Conservation (phyloP, 1,139 yeast genomes). For the Lodderomyces pseudojiufengensis region DNA sequence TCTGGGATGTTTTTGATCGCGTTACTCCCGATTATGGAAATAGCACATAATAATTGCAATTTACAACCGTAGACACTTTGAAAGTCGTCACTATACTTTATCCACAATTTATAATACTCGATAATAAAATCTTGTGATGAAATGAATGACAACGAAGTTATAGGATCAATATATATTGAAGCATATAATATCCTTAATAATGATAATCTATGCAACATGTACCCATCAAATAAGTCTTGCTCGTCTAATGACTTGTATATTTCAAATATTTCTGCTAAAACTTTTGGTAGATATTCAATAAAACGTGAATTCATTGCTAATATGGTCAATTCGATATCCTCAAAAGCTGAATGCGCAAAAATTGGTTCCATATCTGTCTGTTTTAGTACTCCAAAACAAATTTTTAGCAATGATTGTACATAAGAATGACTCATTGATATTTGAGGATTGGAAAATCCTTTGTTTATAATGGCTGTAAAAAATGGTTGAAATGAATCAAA, state of each 20-base stretch:
- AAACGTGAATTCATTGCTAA: conserved; percentile 36
- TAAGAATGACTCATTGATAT: conserved; percentile 34
- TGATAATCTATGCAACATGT: conserved; percentile 45
- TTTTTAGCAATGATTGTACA: conserved; percentile 37
- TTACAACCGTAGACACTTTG: conserved; percentile 57
- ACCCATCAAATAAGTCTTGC: conserved; percentile 44
- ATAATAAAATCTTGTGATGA: conserved; percentile 34
- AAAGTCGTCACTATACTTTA: conserved; percentile 43
- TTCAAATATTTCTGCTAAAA: conserved; percentile 36
- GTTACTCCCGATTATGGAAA: conserved; percentile 30
- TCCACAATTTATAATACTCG: conserved; percentile 47
- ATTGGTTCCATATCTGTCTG: conserved; percentile 39
- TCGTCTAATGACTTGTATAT: conserved; percentile 35
- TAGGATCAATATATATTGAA: conserved; percentile 38
- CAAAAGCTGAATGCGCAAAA: conserved; percentile 41
- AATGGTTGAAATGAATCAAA: conserved; percentile 48
- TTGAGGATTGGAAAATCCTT: conserved; percentile 39
- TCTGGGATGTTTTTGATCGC: conserved; percentile 27
- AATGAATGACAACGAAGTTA: conserved; percentile 34
- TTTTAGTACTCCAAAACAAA: conserved; percentile 36
- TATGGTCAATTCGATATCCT: conserved; percentile 37
- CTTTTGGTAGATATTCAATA: conserved; percentile 30
- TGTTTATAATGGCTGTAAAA: conserved; percentile 45
- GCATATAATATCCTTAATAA: conserved; percentile 44
- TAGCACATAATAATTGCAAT: conserved; percentile 45